Base-by-base conservation (phyloP, 1,284 basidiomycete genomes). In the Cryptococcus jaspeensis region DNA sequence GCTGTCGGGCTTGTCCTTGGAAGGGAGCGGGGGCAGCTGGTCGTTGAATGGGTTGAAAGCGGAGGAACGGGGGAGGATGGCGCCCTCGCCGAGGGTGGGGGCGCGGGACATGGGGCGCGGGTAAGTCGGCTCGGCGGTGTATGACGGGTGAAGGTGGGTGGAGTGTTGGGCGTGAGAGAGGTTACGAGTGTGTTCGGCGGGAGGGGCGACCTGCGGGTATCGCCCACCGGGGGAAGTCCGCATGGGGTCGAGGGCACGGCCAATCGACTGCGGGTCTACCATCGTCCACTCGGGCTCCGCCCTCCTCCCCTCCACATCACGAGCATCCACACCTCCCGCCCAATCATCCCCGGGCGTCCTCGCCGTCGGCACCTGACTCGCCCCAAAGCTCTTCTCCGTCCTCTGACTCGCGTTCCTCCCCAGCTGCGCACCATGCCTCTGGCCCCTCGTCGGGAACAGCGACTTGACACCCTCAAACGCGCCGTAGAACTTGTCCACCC, bases 401-500 rank as follows among this genome's bases (percentile, higher is more conserved):
- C 56, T 45, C 48, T 55, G 50, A 54, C 59, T 66, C 11, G 42
- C 59, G 28, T 60, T 64, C 47, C 66, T 58, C 13, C 40, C 45
- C 23, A 70, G 44, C 11, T 63, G 63, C 9, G 57, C 57, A 9
- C 67, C 70, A 50, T 61, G 64, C 25, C 47, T 53, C 42, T 62
- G 58, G 13, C 68, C 65, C n/a, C 65, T 23, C 22, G 59, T 66
- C 1, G 71, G 69, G 20, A 71, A 65, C 36, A 66, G 35, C 3
- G 60, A 55, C 40, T 53, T 63, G 16, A 66, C 55, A 22, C 51
- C 53, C 25, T 60, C 63, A 2, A 64, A 50, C 7, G 59, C 64
- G 3, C 65, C 56, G 28, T 65, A 66, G 35, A 68, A 70, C 23
- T 55, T 61, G 53, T 68, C 62, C 1, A 71, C 66, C 71, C 71